These are phyloP conservation scores for Penicilliopsis zonata DNA, from an alignment of 495 filamentous ascomycete species.

Conservation along the genomic window DNA sequence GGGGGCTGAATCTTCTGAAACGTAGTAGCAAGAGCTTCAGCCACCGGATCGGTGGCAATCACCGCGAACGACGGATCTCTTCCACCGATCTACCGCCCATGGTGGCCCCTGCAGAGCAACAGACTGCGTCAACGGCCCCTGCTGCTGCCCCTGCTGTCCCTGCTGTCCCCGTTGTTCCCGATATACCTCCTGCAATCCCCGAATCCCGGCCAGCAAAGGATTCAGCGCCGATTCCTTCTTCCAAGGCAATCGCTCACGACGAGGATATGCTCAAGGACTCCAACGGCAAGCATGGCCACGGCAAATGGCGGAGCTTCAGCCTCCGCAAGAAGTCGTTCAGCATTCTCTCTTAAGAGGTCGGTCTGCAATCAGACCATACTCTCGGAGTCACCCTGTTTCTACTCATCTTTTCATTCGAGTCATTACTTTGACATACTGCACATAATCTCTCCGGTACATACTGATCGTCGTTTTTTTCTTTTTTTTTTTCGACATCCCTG, in stretches of 20 bases:
- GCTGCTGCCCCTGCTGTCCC: too few relatives aligned
- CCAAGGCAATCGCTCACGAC: conserved; percentile 11
- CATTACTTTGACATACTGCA: too few relatives aligned
- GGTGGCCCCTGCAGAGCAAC: conserved; percentile 9
- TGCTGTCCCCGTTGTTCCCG: too few relatives aligned
- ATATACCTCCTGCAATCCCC: too few relatives aligned
- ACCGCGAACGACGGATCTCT: conserved; percentile 23
- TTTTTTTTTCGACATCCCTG: too few relatives aligned
- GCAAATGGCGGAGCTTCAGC: conserved; percentile 31
- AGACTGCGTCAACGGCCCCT: too few relatives aligned
- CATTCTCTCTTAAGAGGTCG: conserved; percentile 17
- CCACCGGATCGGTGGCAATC: conserved; percentile 27
- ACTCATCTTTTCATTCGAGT: too few relatives aligned
- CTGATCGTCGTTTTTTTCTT: too few relatives aligned
- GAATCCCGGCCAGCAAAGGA: conserved; percentile 4
- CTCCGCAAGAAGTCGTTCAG: conserved; percentile 31
- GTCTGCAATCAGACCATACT: neutral
- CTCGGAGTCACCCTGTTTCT: neutral
- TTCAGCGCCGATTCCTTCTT: conserved; percentile 4
- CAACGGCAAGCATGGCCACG: conserved; percentile 13
- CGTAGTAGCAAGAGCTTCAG: conserved; percentile 51
- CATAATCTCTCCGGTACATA: neutral
- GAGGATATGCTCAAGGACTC: conserved; percentile 11
- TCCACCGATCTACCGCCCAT: conserved; percentile 15
- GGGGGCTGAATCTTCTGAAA: conserved; percentile 39